Conservation (phyloP, 768 basidiomycete genomes). For the Austroboletus eburneus region DNA sequence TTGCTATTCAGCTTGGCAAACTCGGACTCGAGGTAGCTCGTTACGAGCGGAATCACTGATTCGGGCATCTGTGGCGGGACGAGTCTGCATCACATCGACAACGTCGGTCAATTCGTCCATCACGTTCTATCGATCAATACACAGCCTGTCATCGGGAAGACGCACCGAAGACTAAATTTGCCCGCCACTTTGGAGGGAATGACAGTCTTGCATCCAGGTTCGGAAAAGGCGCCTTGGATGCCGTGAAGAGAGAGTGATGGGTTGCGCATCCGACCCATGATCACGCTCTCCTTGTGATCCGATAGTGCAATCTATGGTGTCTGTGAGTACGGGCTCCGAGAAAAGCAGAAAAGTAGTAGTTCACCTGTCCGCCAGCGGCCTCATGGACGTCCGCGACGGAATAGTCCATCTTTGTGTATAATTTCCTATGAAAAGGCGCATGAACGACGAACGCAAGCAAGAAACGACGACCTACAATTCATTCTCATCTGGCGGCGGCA, state of each 20-base stretch:
- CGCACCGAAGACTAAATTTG: conserved; percentile 91
- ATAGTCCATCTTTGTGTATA: conserved; percentile 77
- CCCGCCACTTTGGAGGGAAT: conserved; percentile 87
- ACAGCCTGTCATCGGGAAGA: neutral
- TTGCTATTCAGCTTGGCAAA: conserved; percentile 84
- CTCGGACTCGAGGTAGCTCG: conserved; percentile 64
- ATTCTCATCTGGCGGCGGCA: conserved; percentile 63
- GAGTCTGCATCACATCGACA: conserved; percentile 36
- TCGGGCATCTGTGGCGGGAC: conserved; percentile 89
- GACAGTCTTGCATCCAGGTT: conserved; percentile 83
- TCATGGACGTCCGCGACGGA: conserved; percentile 66
- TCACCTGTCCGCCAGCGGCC: conserved; percentile 61
- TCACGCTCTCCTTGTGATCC: conserved; percentile 66
- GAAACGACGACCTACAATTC: conserved; percentile 50
- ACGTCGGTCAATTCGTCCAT: neutral
- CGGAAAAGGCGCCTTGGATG: conserved; percentile 92
- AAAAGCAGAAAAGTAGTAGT: neutral
- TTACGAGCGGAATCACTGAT: conserved; percentile 64
- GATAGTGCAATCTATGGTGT: conserved; percentile 54
- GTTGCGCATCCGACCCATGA: conserved; percentile 93
- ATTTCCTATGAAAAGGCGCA: conserved; percentile 36
- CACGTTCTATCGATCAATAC: neutral
- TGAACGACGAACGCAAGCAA: neutral
- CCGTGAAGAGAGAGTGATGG: conserved; percentile 91
- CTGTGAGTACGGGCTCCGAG: neutral